Conservation (phyloP, 306 rosid species). For the Fragaria ananassa region DNA sequence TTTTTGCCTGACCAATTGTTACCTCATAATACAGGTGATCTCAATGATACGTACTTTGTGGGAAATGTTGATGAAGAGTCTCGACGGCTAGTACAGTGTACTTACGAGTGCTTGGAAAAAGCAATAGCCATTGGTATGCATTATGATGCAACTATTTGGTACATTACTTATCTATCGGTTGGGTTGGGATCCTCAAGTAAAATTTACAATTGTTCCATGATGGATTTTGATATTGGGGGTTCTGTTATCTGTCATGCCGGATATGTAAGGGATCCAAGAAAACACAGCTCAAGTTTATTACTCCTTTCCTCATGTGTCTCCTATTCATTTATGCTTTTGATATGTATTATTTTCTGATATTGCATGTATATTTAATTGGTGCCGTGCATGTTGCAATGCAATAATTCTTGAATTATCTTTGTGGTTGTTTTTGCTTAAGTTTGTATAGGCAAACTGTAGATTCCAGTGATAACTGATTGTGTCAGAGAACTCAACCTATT, state of each 20-base stretch:
- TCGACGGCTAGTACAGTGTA: constrained; percentile 62
- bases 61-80: constrained; percentile 95
- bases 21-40: constrained; percentile 66
- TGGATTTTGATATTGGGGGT: background rate
- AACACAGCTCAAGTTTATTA: background rate
- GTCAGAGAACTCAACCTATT: background rate
- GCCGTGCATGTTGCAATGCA: background rate
- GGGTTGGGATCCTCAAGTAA: background rate
- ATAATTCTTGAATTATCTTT: background rate
- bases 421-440: background rate
- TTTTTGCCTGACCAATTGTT: background rate
- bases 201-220: background rate
- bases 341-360: background rate
- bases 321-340: background rate
- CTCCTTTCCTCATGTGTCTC: background rate
- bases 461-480: background rate
- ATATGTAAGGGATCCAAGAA: background rate
- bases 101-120: constrained; percentile 91
- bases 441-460: background rate
- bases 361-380: background rate
- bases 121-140: constrained; percentile 84
- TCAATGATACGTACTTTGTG: constrained; percentile 91
- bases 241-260: background rate
- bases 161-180: background rate
- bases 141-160: background rate